Evolutionary conservation across 441 rosid genomes (phyloP).

Genomic region (Melianthus villosus): DNA sequence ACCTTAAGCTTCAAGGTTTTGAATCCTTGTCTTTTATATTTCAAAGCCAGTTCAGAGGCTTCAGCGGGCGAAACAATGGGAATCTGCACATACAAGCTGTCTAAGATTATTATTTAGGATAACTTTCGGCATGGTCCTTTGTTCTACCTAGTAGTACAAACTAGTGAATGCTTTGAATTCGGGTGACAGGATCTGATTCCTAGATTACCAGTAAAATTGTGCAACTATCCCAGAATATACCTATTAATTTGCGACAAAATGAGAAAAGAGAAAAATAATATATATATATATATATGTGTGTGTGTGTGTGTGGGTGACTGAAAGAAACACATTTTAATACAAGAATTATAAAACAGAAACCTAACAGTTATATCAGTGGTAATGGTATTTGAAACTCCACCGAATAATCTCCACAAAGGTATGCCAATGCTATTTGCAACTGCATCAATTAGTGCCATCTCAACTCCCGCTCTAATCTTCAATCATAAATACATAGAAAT

Average conservation of each 20-base stretch:
- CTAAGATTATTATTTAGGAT: too few relatives aligned
- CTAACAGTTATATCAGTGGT: slow-evolving; percentile 74
- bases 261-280: too few relatives aligned
- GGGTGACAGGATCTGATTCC: too few relatives aligned
- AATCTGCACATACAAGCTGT: slow-evolving; percentile 32
- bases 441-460: slow-evolving; percentile 93
- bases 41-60: slow-evolving; percentile 58
- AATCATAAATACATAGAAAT: slow-evolving; percentile 12
- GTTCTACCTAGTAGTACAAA: too few relatives aligned
- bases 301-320: too few relatives aligned
- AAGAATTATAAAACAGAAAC: slow-evolving; percentile 21
- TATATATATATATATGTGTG: too few relatives aligned
- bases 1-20: slow-evolving; percentile 77
- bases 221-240: too few relatives aligned
- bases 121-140: too few relatives aligned
- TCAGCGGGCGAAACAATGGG: slow-evolving; percentile 68
- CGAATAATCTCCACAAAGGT: slow-evolving; percentile 72
- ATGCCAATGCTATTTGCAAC: slow-evolving; percentile 48
- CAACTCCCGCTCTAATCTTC: slow-evolving; percentile 78
- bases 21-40: slow-evolving; percentile 57
- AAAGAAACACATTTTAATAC: too few relatives aligned
- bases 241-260: too few relatives aligned
- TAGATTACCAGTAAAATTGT: too few relatives aligned
- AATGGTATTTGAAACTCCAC: slow-evolving; percentile 51
- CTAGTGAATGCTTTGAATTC: too few relatives aligned